These are phyloP conservation scores for Chrysosporium queenslandicum DNA, from an alignment of 2,329 filamentous ascomycete genomes.

Conservation along the genomic window DNA sequence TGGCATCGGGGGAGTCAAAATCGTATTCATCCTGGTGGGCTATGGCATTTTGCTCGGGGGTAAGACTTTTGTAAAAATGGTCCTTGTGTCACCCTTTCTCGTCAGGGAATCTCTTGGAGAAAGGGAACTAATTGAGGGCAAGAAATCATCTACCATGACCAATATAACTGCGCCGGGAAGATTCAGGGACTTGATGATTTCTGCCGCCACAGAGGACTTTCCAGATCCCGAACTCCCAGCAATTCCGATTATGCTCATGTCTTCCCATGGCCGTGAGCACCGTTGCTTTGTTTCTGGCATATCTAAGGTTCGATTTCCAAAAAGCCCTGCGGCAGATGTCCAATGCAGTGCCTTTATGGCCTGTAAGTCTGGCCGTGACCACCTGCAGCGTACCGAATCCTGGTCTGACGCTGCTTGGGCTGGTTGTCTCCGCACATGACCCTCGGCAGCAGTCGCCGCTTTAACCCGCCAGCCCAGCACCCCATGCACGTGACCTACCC, in stretches of 20 bases:
- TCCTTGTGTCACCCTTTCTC: conserved; percentile 48
- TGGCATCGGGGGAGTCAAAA: conserved; percentile 86
- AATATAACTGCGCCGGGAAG: conserved; percentile 96
- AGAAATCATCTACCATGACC: conserved; percentile 61
- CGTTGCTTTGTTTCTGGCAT: conserved; percentile 33
- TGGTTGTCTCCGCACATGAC: too few species aligned
- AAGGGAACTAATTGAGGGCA: background rate
- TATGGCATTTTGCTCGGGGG: conserved; percentile 62
- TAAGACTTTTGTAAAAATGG: conserved; percentile 91
- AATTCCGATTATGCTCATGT: conserved; percentile 92
- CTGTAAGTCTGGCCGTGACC: too few species aligned
- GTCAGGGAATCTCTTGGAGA: conserved; percentile 7
- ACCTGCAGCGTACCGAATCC: too few species aligned
- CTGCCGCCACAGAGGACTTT: conserved; percentile 87
- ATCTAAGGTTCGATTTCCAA: background rate
- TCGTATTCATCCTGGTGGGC: conserved; percentile 91
- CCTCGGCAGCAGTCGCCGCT: too few species aligned
- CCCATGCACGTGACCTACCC: background rate
- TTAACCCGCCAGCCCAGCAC: too few species aligned
- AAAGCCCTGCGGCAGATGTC: background rate
- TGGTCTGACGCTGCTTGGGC: too few species aligned
- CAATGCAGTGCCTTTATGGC: too few species aligned
- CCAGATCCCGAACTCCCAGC: conserved; percentile 91
- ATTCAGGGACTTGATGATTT: conserved; percentile 81
- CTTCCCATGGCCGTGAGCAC: conserved; percentile 91